Conservation (phyloP, 768 basidiomycete genomes). For the Lentinula guzmanii region DNA sequence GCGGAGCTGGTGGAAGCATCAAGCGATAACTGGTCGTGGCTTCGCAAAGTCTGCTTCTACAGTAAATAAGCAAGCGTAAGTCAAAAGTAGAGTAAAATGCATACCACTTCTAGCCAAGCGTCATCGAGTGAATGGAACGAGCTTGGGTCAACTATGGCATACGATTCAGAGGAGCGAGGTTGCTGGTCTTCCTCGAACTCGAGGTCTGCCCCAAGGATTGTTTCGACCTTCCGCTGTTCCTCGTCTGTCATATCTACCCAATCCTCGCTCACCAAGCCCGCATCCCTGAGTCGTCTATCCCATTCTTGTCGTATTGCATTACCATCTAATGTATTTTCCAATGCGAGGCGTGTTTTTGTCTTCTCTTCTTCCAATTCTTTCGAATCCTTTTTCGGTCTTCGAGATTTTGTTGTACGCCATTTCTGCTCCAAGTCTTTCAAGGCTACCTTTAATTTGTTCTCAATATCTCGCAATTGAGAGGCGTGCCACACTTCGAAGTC, state of each 20-base stretch:
- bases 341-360: conserved; percentile 16
- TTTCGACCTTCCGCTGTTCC: conserved; percentile 28
- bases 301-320: conserved; percentile 32
- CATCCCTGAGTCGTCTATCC: conserved; percentile 27
- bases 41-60: conserved; percentile 3
- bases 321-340: conserved; percentile 26
- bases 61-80: background rate
- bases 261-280: conserved; percentile 31
- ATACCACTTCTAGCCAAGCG: conserved; percentile 10
- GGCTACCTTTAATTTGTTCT: background rate
- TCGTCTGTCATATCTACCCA: conserved; percentile 37
- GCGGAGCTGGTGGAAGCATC: conserved; percentile 15
- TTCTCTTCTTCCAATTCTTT: conserved; percentile 25
- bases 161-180: conserved; percentile 24
- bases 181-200: conserved; percentile 21
- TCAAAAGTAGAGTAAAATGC: conserved; percentile 12
- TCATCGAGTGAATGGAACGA: conserved; percentile 27
- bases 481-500: conserved; percentile 8
- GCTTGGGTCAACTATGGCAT: conserved; percentile 37
- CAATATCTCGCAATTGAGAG: background rate
- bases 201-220: conserved; percentile 30
- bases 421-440: conserved; percentile 1
- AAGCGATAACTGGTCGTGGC: conserved; percentile 7
- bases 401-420: conserved; percentile 1
- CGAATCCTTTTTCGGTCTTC: conserved; percentile 1